phyloP scores from a whole-genome alignment of 2,329 filamentous ascomycete species.

The Arachnopeziza araneosa region DNA sequence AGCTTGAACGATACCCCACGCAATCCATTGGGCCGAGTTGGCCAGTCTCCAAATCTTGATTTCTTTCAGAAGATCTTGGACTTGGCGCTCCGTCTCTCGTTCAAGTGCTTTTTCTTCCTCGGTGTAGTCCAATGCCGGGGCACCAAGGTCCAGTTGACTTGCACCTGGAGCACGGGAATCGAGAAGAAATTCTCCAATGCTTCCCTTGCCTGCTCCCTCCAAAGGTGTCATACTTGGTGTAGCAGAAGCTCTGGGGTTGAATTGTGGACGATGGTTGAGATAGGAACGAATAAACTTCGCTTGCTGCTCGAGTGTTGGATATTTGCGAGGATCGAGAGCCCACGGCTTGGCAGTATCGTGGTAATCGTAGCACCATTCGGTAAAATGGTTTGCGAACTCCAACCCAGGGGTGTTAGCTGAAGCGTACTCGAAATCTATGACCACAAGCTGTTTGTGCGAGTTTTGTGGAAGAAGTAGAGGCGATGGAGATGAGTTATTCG shows the following conservation, averaged over 20 bases:
- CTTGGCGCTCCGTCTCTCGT: conserved; percentile 58
- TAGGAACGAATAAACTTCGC: conserved; percentile 81
- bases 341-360: conserved; percentile 63
- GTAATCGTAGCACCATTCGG: conserved; percentile 98
- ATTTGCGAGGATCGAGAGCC: conserved; percentile 62
- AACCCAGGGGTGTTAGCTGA: conserved; percentile 79
- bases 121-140: conserved; percentile 16
- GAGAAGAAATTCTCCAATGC: conserved; percentile 60
- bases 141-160: conserved; percentile 39
- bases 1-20: conserved; percentile 95
- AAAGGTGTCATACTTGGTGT: conserved; percentile 30
- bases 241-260: conserved; percentile 43
- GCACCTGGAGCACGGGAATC: conserved; percentile 60
- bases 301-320: conserved; percentile 78
- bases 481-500: conserved; percentile 41
- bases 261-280: conserved; percentile 71
- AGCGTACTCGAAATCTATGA: conserved; percentile 98
- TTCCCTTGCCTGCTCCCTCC: conserved; percentile 16
- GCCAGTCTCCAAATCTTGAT: conserved; percentile 79
- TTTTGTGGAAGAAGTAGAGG: conserved; percentile 85
- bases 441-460: conserved; percentile 90
- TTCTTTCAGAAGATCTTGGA: conserved; percentile 70
- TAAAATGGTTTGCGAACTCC: conserved; percentile 97
- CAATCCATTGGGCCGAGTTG: conserved; percentile 86
- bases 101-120: conserved; percentile 57